These are phyloP conservation scores for Ulota crispa DNA, from an alignment of 225 moss, liverwort and hornwort genomes.

Conservation along the genomic window DNA sequence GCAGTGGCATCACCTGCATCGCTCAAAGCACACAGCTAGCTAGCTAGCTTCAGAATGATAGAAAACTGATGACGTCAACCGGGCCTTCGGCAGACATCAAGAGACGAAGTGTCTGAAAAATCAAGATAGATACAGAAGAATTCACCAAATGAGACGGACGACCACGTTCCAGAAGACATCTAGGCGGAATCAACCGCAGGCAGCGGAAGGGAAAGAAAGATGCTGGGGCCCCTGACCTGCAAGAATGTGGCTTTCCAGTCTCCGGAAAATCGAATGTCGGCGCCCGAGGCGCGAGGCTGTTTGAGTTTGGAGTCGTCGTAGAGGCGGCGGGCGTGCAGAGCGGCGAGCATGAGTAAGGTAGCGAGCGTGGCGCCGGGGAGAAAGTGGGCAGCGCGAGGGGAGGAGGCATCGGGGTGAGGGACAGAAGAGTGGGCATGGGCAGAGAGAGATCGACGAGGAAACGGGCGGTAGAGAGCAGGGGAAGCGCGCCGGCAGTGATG, in stretches of 20 bases:
- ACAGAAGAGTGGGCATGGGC: conserved; percentile 2
- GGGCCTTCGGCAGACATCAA: not conserved
- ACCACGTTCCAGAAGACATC: not conserved
- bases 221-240: conserved; percentile 40
- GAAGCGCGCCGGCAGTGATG: not conserved
- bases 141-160: not conserved
- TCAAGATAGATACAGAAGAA: not conserved
- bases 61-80: not conserved
- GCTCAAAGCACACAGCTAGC: not conserved
- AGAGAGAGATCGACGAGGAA: conserved; percentile 18
- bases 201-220: not conserved
- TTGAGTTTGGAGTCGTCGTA: conserved; percentile 53
- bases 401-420: conserved; percentile 4
- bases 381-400: conserved; percentile 27
- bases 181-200: not conserved
- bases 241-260: conserved; percentile 61
- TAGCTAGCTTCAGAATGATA: not conserved
- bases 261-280: conserved; percentile 40
- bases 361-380: conserved; percentile 59
- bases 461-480: not conserved
- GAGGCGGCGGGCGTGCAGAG: conserved; percentile 54
- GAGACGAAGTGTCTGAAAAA: not conserved
- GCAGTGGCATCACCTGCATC: conserved; percentile 74
- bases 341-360: conserved; percentile 57
- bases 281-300: conserved; percentile 33